phyloP scores from a whole-genome alignment of 331 rosid species.

The Rosa hybrid region DNA sequence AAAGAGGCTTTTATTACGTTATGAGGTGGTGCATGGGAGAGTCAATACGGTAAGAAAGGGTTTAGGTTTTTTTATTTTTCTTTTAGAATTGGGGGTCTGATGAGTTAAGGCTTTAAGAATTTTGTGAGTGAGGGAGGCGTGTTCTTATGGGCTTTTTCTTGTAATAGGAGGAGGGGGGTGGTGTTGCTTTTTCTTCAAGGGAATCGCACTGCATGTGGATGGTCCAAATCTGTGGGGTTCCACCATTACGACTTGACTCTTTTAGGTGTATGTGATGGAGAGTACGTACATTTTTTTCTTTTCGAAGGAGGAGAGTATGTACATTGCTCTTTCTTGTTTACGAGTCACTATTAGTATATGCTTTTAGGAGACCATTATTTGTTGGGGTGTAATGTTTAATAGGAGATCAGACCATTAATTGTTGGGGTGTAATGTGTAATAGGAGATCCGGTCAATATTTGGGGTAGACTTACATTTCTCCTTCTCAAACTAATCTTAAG shows the following conservation, averaged over 20 bases:
- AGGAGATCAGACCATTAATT: neutral
- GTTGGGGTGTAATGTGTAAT: too few species aligned
- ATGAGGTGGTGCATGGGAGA: slow-evolving; percentile 1
- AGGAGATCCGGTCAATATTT: neutral
- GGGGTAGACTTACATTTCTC: neutral
- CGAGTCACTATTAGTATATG: neutral
- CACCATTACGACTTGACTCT: neutral
- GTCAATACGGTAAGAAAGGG: neutral
- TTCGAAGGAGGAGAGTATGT: neutral
- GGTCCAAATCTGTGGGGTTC: slow-evolving; percentile 26
- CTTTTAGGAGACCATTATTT: neutral
- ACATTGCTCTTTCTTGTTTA: neutral
- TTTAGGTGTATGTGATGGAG: neutral
- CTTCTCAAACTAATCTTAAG: neutral
- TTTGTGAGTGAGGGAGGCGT: slow-evolving; percentile 13
- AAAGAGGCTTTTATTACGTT: slow-evolving; percentile 10
- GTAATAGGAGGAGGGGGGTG: neutral
- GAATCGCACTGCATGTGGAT: slow-evolving; percentile 37
- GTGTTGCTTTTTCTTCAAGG: slow-evolving; percentile 11
- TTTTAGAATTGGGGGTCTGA: too few species aligned
- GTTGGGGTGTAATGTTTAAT: neutral
- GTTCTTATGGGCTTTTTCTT: slow-evolving; percentile 18
- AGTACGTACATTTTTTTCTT: too few species aligned
- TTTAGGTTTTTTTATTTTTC: neutral
- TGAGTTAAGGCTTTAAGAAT: too few species aligned